Evolutionary conservation across 805 yeast genomes (phyloP), one percentile per base, ranked within the genome.

Genomic region (Candida mattraensis): DNA sequence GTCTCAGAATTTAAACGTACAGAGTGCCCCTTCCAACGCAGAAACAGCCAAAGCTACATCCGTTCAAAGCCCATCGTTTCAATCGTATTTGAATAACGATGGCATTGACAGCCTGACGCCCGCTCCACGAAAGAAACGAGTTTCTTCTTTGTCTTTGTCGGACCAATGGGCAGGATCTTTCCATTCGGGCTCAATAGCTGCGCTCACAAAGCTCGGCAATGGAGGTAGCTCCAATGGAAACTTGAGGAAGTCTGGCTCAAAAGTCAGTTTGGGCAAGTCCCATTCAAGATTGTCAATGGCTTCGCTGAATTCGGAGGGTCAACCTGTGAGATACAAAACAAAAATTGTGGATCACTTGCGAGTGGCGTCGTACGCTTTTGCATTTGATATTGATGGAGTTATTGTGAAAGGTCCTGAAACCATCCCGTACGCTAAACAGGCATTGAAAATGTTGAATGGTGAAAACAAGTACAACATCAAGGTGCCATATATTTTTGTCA

Each of bases 311-410:
- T 45, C 53, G 8, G 41, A 69, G 31, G 68, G 70, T 42, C 44
- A 30, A 12, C 38, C 45, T 2, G 57, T 59, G 22, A 67, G 73
- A 41, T 70, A 63, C 60, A 74, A 69, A 64, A 75, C 69, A 50
- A 45, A 60, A 4, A 71, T 77, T 12, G 70, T 83, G 46, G 85
- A 81, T 53, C 91, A 83, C 56, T 74, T 66, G 25, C 69, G 91
- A 55, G 80, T 83, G 25, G 88, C 89, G 1, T 78, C 85, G 3
- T 83, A 83, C 54, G 95, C 95, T 2, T 87, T 87, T 67, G 93
- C 94, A 25, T 87, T 88, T 59, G 96, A 88, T 63, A 87, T 87
- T 37, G 96, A 87, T 57, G 96, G 96, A 28, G 96, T 87, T 30
- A 76, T 87, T 29, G 79, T 87, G 45, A 72, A 85, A 42, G 95